These are phyloP conservation scores for Oryza coarctata DNA, from an alignment of 176 grass and related monocot species.

Conservation along the genomic window DNA sequence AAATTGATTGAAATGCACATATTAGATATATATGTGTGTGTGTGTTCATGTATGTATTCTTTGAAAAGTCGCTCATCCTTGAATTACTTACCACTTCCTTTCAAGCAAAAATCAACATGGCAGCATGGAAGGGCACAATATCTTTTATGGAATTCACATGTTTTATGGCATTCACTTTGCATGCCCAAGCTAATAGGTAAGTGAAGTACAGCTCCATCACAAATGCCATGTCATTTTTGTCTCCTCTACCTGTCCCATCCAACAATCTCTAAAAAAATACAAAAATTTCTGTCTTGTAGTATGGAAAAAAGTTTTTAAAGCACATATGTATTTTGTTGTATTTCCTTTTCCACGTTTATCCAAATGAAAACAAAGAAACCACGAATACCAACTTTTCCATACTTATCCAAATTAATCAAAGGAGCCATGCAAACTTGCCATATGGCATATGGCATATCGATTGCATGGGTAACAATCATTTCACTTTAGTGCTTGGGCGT, in stretches of 20 bases:
- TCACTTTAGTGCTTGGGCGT: neutral
- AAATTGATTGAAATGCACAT: too few relatives aligned
- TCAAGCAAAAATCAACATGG: neutral
- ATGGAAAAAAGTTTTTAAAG: neutral
- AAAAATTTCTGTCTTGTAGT: neutral
- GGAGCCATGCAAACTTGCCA: neutral
- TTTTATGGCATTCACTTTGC: neutral
- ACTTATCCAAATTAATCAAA: neutral
- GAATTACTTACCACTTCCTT: neutral
- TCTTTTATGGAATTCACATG: neutral
- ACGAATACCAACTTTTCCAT: neutral
- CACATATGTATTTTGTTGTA: neutral
- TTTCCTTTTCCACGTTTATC: neutral
- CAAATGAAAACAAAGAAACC: neutral
- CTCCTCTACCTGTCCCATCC: neutral
- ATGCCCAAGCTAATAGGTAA: neutral
- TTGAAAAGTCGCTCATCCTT: too few relatives aligned
- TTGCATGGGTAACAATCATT: neutral
- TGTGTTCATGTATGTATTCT: too few relatives aligned
- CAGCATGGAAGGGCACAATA: neutral
- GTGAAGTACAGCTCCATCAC: too few relatives aligned
- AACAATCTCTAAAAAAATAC: too few relatives aligned
- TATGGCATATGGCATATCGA: neutral
- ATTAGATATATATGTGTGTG: too few relatives aligned
- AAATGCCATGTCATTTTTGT: neutral